Evolutionary conservation across 768 basidiomycete genomes (phyloP).

Genomic region (Boletus edulis): DNA sequence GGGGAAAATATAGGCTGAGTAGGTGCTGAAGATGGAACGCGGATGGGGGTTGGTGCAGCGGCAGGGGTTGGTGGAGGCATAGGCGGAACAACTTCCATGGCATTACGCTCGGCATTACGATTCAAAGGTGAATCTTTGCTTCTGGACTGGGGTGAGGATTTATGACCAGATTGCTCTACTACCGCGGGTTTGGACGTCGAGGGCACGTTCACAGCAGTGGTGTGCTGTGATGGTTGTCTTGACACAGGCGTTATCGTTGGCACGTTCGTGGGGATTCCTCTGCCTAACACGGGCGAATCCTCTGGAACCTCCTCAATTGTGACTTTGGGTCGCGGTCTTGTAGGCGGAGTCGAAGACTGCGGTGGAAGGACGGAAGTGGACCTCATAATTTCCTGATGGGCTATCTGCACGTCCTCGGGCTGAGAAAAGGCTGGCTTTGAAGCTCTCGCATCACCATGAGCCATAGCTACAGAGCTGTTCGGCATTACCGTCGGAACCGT

Average conservation of each 20-base stretch:
- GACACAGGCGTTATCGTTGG: slow-evolving; percentile 1
- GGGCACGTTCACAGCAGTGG: background rate
- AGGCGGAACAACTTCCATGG: slow-evolving; percentile 5
- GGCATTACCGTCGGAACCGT: background rate
- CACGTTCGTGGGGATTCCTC: slow-evolving; percentile 2
- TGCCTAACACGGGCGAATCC: slow-evolving; percentile 16
- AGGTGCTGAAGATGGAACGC: slow-evolving; percentile 23
- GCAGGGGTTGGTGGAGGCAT: slow-evolving; percentile 21
- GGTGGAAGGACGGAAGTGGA: slow-evolving; percentile 5
- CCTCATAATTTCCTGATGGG: slow-evolving; percentile 12
- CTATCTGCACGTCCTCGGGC: slow-evolving; percentile 5
- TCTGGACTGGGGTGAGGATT: slow-evolving; percentile 22
- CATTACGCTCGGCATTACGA: slow-evolving; percentile 9
- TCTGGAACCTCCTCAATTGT: slow-evolving; percentile 30
- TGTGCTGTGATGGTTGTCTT: slow-evolving; percentile 10
- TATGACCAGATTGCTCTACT: slow-evolving; percentile 10
- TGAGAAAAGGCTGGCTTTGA: slow-evolving; percentile 1
- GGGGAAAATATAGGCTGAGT: slow-evolving; percentile 14
- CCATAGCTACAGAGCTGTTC: background rate
- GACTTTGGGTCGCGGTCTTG: slow-evolving; percentile 24
- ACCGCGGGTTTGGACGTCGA: slow-evolving; percentile 2
- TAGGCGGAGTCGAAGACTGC: slow-evolving; percentile 6
- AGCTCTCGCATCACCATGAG: slow-evolving; percentile 6
- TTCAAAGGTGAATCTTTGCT: slow-evolving; percentile 16
- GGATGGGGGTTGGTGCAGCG: slow-evolving; percentile 7